Conservation (phyloP, 1,284 basidiomycete species). For the Ustilago bromivora region DNA sequence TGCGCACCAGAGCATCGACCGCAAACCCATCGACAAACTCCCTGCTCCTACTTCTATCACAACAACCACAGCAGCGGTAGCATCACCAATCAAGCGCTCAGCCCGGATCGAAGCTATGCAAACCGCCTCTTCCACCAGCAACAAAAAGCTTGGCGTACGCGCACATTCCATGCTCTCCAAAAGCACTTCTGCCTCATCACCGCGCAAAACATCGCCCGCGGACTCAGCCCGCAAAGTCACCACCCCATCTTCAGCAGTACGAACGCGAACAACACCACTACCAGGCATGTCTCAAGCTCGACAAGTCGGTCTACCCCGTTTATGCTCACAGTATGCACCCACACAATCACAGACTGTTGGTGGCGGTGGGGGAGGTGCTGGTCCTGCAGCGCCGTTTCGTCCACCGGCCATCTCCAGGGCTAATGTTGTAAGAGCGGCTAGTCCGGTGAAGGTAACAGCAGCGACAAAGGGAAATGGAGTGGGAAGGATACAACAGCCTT, state of each 20-base stretch:
- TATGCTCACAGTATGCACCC: slow-evolving; percentile 26
- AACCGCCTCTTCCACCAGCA: slow-evolving; percentile 12
- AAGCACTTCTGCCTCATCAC: slow-evolving; percentile 13
- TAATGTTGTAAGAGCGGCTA: not conserved
- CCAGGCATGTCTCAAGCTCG: slow-evolving; percentile 44
- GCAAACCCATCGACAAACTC: not conserved
- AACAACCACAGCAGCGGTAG: not conserved
- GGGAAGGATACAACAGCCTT: slow-evolving; percentile 2
- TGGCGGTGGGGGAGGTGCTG: not conserved
- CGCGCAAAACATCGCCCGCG: slow-evolving; percentile 11
- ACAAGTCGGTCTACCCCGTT: slow-evolving; percentile 39
- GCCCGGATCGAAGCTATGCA: slow-evolving; percentile 50
- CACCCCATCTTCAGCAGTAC: slow-evolving; percentile 2
- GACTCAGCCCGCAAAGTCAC: slow-evolving; percentile 3
- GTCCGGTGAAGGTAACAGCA: slow-evolving; percentile 3
- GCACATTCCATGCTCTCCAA: slow-evolving; percentile 25
- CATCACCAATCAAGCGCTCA: slow-evolving; percentile 41
- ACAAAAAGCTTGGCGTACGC: slow-evolving; percentile 44
- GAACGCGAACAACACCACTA: slow-evolving; percentile 18
- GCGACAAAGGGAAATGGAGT: not conserved
- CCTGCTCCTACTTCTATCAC: not conserved
- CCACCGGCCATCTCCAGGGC: slow-evolving; percentile 30
- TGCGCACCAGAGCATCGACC: not conserved
- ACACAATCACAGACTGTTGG: slow-evolving; percentile 10
- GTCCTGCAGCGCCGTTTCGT: slow-evolving; percentile 41